These are phyloP conservation scores for Mortierella sp. DNA, from an alignment of 371 early-diverging fungal species.

Conservation along the genomic window DNA sequence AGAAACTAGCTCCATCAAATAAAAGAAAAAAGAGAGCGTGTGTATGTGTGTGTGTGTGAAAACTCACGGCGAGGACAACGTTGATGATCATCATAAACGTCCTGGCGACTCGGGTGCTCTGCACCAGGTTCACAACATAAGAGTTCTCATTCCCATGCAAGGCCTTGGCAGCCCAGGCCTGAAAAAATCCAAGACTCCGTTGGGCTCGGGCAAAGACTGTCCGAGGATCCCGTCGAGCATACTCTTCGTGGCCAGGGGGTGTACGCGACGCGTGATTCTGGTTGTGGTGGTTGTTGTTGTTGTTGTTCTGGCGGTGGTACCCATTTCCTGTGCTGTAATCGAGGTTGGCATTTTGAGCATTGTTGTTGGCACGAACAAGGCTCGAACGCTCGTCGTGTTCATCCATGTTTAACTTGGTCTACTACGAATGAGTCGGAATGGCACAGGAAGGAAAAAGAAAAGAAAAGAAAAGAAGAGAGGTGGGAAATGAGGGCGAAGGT, in stretches of 20 bases:
- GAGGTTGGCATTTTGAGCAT: neutral
- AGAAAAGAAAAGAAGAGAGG: neutral
- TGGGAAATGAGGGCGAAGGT: neutral
- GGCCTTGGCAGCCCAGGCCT: conserved; percentile 30
- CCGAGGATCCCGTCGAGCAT: conserved; percentile 25
- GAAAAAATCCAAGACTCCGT: conserved; percentile 27
- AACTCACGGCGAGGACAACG: conserved; percentile 29
- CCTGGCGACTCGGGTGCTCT: conserved; percentile 33
- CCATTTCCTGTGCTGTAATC: conserved; percentile 7
- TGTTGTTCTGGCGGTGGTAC: neutral
- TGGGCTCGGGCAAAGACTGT: conserved; percentile 26
- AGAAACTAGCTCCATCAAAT: conserved; percentile 11
- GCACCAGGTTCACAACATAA: conserved; percentile 31
- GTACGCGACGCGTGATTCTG: conserved; percentile 8
- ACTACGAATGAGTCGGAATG: neutral
- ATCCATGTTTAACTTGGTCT: conserved; percentile 7
- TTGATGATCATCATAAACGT: conserved; percentile 35
- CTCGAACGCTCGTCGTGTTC: conserved; percentile 33
- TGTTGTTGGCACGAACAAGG: conserved; percentile 32
- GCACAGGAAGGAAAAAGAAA: conserved; percentile 7
- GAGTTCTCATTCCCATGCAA: conserved; percentile 14
- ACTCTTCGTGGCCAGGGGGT: conserved; percentile 4
- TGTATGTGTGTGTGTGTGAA: too few relatives aligned
- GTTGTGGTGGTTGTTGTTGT: conserved; percentile 8
- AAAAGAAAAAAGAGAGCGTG: conserved; percentile 16